Evolutionary conservation across 106 monocot species (phyloP), one percentile per base, ranked within the genome.

Genomic region (Iris macrosiphon): DNA sequence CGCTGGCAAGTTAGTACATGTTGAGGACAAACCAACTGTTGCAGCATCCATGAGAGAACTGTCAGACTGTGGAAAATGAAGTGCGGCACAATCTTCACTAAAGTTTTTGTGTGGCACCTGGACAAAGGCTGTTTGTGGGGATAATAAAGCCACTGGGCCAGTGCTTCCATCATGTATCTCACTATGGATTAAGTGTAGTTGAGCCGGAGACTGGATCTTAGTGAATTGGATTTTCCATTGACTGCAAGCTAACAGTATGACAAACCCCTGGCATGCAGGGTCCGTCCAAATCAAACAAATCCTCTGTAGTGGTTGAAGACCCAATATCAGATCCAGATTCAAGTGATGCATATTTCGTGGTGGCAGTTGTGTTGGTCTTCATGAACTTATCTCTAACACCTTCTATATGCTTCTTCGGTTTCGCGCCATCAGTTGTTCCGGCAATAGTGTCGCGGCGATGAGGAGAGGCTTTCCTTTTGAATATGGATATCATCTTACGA

Each of bases 281-380:
- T 25, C 61, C 72, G 28, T 59, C 60, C 16, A 57, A 35, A 31
- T 60, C 39, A 49, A 59, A 25, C 37, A 63, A 18, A 32, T 28
- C 45, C 22, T 27, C 35, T 15, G 40, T 28, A 16, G 32, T 63
- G 43, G 51, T 65, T 32, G 32, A 15, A 19, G 35, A 49, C 16
- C 43, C 77, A 72, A 38, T 52, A 61, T 65, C 56, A 20, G 56
- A 64, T 55, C 41, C 71, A 49, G 72, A 67, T 44, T 33, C 22
- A 38, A 45, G 49, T 4, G 64, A 66, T 52, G 61, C 53, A 35
- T 60, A 40, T 18, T 59, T 61, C 26, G 64, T 55, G n/a, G n/a
- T n/a, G n/a, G n/a, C n/a, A n/a, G n/a, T n/a, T 35, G n/a, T 19
- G n/a, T 24, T 40, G 14, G 26, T 41, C 48, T 69, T 75, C 2